These are phyloP conservation scores for Aureobasidium sp. DNA, from an alignment of 2,329 filamentous ascomycete genomes.

Conservation along the genomic window DNA sequence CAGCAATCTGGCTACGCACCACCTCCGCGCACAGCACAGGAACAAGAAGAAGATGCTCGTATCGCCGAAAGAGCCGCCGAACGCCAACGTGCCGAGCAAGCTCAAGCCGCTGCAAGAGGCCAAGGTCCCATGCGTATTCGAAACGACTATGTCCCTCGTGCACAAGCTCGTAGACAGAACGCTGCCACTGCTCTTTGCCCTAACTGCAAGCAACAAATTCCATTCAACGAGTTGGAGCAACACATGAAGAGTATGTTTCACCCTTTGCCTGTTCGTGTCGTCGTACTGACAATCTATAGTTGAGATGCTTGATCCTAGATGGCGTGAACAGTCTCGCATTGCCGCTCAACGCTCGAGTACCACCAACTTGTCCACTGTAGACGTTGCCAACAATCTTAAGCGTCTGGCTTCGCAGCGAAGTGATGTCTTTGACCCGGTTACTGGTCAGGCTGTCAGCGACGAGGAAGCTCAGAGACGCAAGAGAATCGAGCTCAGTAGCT, in stretches of 20 bases:
- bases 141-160: constrained; percentile 83
- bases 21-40: constrained; percentile 21
- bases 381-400: constrained; percentile 91
- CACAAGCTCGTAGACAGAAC: constrained; percentile 60
- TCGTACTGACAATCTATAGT: constrained; percentile 35
- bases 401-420: constrained; percentile 81
- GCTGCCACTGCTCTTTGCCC: constrained; percentile 71
- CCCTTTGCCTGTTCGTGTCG: constrained; percentile 22
- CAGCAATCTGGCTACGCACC: constrained; percentile 15
- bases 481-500: constrained; percentile 57
- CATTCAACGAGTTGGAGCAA: constrained; percentile 76
- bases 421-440: constrained; percentile 73
- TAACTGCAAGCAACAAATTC: constrained; percentile 86
- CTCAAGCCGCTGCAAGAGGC: constrained; percentile 59
- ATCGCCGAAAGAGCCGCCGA: constrained; percentile 26
- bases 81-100: constrained; percentile 62
- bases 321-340: constrained; percentile 93
- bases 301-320: constrained; percentile 84
- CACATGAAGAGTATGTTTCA: constrained; percentile 70
- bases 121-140: constrained; percentile 77
- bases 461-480: constrained; percentile 71
- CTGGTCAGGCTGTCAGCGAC: constrained; percentile 59
- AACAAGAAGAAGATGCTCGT: constrained; percentile 31
- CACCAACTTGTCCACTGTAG: constrained; percentile 75
- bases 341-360: constrained; percentile 75